Percentiles rank a stretch among this genome's conserved stretches.
Conservation (phyloP, 352 stramenopile species). For the Hyaloperonospora brassicae region DNA sequence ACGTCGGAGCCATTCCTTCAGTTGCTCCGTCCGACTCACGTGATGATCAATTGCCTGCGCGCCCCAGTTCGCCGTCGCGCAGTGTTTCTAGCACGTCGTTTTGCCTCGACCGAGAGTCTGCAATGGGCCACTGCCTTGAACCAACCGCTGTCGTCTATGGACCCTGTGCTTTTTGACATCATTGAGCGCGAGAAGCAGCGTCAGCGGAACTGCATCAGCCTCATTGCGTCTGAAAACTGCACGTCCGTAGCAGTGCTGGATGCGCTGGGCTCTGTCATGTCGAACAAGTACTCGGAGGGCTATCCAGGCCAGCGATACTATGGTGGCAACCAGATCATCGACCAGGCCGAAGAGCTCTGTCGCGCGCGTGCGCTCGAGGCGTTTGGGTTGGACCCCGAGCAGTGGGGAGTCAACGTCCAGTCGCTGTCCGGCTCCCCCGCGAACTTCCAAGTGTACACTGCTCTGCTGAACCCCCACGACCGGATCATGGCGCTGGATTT, state of each 20-base stretch:
- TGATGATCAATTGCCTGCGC: slow-evolving; percentile 25
- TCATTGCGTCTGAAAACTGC: slow-evolving; percentile 99
- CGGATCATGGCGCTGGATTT: slow-evolving; percentile 98
- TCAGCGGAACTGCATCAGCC: slow-evolving; percentile 95
- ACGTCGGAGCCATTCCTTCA: slow-evolving; percentile 13
- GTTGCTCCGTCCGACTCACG: slow-evolving; percentile 13
- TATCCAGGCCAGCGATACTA: slow-evolving; percentile 95
- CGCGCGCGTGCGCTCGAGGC: slow-evolving; percentile 94
- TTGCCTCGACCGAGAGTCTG: slow-evolving; percentile 51
- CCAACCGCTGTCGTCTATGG: slow-evolving; percentile 76
- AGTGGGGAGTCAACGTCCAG: slow-evolving; percentile 97
- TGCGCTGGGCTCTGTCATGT: slow-evolving; percentile 96
- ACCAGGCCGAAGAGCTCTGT: slow-evolving; percentile 97
- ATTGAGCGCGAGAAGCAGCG: slow-evolving; percentile 97
- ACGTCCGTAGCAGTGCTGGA: slow-evolving; percentile 96
- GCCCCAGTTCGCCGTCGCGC: slow-evolving; percentile 11
- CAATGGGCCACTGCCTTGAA: slow-evolving; percentile 82
- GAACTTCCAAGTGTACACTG: slow-evolving; percentile 99
- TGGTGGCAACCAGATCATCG: slow-evolving; percentile 99
- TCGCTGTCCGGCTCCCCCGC: slow-evolving; percentile 95
- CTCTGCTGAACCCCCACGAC: slow-evolving; percentile 96
- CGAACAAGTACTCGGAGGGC: slow-evolving; percentile 98
- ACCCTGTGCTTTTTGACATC: slow-evolving; percentile 91
- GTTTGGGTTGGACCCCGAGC: slow-evolving; percentile 93
- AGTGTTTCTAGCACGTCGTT: slow-evolving; percentile 24